These are phyloP conservation scores for Oenanthe sinensis DNA, from an alignment of 129 eudicot species.

Conservation along the genomic window DNA sequence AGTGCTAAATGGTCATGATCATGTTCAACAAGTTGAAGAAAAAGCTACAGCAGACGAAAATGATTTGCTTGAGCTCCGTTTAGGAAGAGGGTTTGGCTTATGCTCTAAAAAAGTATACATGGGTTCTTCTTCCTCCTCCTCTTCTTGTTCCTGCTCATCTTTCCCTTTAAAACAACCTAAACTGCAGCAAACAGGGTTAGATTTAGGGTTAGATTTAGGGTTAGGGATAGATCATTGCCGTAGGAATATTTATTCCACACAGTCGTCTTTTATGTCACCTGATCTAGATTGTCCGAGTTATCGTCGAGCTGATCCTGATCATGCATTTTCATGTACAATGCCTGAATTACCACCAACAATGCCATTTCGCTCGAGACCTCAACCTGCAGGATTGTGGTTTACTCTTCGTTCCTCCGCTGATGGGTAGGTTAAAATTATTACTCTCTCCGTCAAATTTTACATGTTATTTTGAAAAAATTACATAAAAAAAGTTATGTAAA, in stretches of 20 bases:
- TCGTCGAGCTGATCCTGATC: background rate
- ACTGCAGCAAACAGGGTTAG: background rate
- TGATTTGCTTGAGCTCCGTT: slow-evolving; percentile 12
- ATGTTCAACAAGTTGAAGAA: background rate
- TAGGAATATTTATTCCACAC: too few relatives aligned
- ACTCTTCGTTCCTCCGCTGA: background rate
- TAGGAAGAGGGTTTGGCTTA: background rate
- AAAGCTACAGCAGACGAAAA: background rate
- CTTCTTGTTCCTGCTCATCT: background rate
- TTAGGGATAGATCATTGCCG: background rate
- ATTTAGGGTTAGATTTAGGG: slow-evolving; percentile 4
- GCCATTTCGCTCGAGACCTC: slow-evolving; percentile 3
- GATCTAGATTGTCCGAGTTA: too few relatives aligned
- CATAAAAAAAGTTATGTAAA: too few relatives aligned
- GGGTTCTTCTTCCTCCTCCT: background rate
- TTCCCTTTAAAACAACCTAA: background rate
- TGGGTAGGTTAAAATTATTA: background rate
- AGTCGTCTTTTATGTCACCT: too few relatives aligned
- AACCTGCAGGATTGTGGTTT: slow-evolving; percentile 10
- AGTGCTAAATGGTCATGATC: background rate
- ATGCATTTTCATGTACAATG: background rate
- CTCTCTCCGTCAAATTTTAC: too few relatives aligned
- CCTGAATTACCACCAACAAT: background rate
- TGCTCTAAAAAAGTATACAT: background rate
- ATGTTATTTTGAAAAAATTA: too few relatives aligned